A percentile compares a stretch with the other conserved stretches of the same genome.
Conservation (phyloP, 345 rosid genomes). For the Eucalyptus cloeziana region DNA sequence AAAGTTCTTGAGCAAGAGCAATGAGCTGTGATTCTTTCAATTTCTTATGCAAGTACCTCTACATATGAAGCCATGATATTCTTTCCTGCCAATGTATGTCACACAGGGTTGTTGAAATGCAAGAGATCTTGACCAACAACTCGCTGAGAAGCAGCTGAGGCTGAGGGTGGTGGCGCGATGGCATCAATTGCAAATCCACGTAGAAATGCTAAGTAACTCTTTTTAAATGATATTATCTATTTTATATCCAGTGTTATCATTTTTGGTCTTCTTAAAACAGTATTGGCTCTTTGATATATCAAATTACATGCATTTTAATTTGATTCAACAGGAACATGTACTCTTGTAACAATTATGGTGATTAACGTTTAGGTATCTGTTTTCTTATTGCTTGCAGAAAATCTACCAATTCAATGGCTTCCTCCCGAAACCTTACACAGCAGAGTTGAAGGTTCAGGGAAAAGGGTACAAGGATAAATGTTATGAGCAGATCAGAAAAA, state of each 20-base stretch:
- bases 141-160: conserved; percentile 99
- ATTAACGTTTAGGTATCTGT: neutral
- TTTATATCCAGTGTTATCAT: neutral
- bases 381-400: conserved; percentile 35
- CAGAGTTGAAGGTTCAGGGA: conserved; percentile 75
- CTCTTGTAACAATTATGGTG: neutral
- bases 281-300: neutral
- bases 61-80: neutral
- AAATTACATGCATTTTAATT: neutral
- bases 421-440: conserved; percentile 53
- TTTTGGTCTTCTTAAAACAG: neutral
- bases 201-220: conserved; percentile 69
- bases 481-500: conserved; percentile 81
- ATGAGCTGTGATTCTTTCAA: neutral
- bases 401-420: conserved; percentile 32
- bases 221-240: neutral
- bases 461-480: conserved; percentile 97
- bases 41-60: neutral
- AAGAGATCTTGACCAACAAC: conserved; percentile 98
- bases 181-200: conserved; percentile 88
- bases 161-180: conserved; percentile 94
- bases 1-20: neutral
- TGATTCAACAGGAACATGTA: neutral
- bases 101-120: conserved; percentile 96
- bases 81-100: neutral